A percentile compares a stretch with the other conserved stretches of the same genome.
phyloP scores from a whole-genome alignment of 2,329 filamentous ascomycete species.

The Penicillium sp. region DNA sequence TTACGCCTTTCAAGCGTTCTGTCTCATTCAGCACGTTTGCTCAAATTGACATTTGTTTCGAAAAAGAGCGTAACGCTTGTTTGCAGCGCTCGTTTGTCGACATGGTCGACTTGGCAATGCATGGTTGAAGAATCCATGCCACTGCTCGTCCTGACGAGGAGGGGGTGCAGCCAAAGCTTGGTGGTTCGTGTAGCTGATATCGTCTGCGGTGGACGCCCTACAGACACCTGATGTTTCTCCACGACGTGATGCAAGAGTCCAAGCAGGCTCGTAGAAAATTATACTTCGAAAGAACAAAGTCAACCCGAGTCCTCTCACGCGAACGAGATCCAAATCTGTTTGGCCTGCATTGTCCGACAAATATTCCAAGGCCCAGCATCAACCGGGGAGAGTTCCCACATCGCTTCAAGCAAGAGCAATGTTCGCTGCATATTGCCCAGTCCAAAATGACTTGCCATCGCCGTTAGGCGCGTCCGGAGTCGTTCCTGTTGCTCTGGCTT shows the following conservation, averaged over 20 bases:
- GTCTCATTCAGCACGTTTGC: too few species aligned
- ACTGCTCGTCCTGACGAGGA: constrained; percentile 80
- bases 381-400: constrained; percentile 44
- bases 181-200: constrained; percentile 91
- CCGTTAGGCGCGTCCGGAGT: constrained; percentile 33
- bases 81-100: constrained; percentile 90
- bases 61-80: constrained; percentile 43
- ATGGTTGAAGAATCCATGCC: constrained; percentile 82
- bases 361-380: constrained; percentile 48
- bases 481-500: constrained; percentile 23
- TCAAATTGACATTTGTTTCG: too few species aligned
- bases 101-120: constrained; percentile 85
- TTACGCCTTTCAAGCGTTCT: too few species aligned
- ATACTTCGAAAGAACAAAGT: constrained; percentile 11
- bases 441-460: constrained; percentile 39
- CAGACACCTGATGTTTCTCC: constrained; percentile 62
- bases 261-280: constrained; percentile 5
- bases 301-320: constrained; percentile 35
- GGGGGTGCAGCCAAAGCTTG: constrained; percentile 82
- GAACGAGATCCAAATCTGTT: constrained; percentile 54
- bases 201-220: constrained; percentile 92
- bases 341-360: constrained; percentile 49
- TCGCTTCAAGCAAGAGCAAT: constrained; percentile 44
- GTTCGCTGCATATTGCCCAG: constrained; percentile 53
- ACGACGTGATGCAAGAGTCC: constrained; percentile 4